A percentile compares a stretch with the other conserved stretches of the same genome.
These are phyloP conservation scores for Fusarium compactum DNA, from an alignment of 2,329 filamentous ascomycete genomes.

Conservation along the genomic window DNA sequence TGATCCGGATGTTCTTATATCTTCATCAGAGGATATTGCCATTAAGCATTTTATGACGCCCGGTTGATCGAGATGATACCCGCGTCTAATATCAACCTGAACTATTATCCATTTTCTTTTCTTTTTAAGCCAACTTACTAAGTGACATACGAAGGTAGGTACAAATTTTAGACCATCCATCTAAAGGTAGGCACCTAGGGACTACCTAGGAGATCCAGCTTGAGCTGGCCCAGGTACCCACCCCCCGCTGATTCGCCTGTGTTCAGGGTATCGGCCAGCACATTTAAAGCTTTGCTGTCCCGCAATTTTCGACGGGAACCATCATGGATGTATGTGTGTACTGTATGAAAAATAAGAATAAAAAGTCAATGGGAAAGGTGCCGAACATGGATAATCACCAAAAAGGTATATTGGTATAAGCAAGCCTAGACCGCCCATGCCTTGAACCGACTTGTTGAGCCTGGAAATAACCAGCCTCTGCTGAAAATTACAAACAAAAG, in stretches of 20 bases:
- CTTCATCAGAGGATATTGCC: not conserved
- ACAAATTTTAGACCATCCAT: too few species aligned
- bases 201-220: not conserved
- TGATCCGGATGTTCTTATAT: not conserved
- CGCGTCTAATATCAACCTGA: not conserved
- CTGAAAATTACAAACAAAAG: not conserved
- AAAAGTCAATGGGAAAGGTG: not conserved
- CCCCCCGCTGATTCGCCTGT: slow-evolving; percentile 33
- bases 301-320: not conserved
- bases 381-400: not conserved
- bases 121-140: not conserved
- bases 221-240: slow-evolving; percentile 10
- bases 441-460: not conserved
- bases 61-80: not conserved
- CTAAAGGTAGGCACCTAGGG: too few species aligned
- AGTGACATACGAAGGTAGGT: not conserved
- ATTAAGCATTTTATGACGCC: not conserved
- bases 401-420: not conserved
- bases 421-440: slow-evolving; percentile 27
- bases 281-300: slow-evolving; percentile 4
- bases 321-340: slow-evolving; percentile 8
- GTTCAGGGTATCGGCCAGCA: slow-evolving; percentile 11
- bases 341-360: not conserved
- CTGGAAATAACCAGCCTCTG: not conserved
- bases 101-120: not conserved